Base-by-base conservation (phyloP, 2,329 filamentous ascomycete genomes). In the Fusarium nygamai region DNA sequence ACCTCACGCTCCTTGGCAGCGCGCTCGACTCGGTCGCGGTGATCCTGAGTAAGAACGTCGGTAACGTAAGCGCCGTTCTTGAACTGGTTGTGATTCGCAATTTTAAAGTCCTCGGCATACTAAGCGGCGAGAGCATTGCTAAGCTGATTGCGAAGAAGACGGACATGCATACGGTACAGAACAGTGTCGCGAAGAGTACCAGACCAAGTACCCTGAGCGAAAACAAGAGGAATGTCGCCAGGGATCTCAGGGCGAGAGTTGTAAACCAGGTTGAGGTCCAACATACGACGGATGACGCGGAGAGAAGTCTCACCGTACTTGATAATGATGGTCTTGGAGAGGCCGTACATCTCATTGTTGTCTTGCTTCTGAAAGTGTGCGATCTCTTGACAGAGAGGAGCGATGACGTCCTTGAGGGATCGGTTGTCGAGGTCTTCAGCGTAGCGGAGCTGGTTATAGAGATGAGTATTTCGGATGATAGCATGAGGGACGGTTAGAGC, bases 261-360 rank as follows among this genome's bases (percentile, higher is more conserved):
- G 48, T 74, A 70, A 7, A 69, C 62, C 3, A 78, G 64, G 31
- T 72, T 51, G 24, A 78, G 60, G 20, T 77, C 71, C 76, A 71
- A 78, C 34, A 71, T 50, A 17, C 75, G 73, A 9, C 44, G 64
- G 8, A 78, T 41, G 22, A 74, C 63, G 2, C 67, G 75, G 5
- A 74, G 41, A 29, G 76, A 50, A 8, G 54, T 64, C 58, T 78
- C 76, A 10, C 76, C 76, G 27, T 72, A 77, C 54, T 75, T 75
- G 36, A 59, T 43, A 24, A 78, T 59, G 17, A 78, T 61, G 3
- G n/a, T 29, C 22, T 59, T 68, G 31, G 76, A 73, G 11, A 78
- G 41, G 8, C 71, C 73, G 34, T 78, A 53, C 9, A 77, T n/a
- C n/a, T 64, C 51, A 22, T 59, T 44, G 12, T 36, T 41, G 46